A percentile compares a stretch with the other conserved stretches of the same genome.
Conservation (phyloP, 2,329 filamentous ascomycete species). For the Pseudogymnoascus verrucosus region DNA sequence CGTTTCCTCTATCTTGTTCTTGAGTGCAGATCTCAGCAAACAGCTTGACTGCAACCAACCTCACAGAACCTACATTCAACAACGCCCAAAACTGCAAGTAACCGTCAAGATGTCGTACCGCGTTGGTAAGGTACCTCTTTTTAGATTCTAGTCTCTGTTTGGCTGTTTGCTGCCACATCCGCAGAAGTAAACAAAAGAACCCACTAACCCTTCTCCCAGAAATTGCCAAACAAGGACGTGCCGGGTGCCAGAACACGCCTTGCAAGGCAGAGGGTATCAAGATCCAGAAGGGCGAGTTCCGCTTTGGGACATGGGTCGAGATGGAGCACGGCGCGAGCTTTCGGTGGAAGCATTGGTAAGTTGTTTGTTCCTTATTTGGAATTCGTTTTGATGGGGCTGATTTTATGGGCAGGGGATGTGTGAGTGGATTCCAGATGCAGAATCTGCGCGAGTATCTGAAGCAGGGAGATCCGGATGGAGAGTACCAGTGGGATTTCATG, state of each 20-base stretch:
- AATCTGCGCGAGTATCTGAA: constrained; percentile 54
- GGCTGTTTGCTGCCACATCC: neutral
- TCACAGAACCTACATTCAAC: neutral
- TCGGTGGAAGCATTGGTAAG: constrained; percentile 82
- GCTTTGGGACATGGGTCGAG: constrained; percentile 66
- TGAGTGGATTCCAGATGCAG: constrained; percentile 65
- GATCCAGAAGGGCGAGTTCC: constrained; percentile 70
- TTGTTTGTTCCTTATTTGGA: constrained; percentile 11
- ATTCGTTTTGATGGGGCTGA: neutral
- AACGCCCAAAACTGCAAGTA: neutral
- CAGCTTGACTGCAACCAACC: neutral
- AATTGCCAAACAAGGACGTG: constrained; percentile 59
- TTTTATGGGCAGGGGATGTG: constrained; percentile 64
- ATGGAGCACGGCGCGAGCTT: constrained; percentile 53
- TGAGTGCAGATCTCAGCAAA: neutral
- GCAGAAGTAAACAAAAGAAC: neutral
- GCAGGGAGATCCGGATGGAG: constrained; percentile 42
- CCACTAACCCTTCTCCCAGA: constrained; percentile 42
- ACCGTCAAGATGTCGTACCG: constrained; percentile 26
- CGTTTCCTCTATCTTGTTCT: neutral
- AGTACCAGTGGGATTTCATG: constrained; percentile 32
- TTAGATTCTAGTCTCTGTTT: neutral
- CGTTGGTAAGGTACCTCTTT: constrained; percentile 25
- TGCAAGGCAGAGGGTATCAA: constrained; percentile 67
- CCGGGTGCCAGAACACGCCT: constrained; percentile 61